Evolutionary conservation across 257 asterid species (phyloP).

Genomic region (Anisodus acutangulus): DNA sequence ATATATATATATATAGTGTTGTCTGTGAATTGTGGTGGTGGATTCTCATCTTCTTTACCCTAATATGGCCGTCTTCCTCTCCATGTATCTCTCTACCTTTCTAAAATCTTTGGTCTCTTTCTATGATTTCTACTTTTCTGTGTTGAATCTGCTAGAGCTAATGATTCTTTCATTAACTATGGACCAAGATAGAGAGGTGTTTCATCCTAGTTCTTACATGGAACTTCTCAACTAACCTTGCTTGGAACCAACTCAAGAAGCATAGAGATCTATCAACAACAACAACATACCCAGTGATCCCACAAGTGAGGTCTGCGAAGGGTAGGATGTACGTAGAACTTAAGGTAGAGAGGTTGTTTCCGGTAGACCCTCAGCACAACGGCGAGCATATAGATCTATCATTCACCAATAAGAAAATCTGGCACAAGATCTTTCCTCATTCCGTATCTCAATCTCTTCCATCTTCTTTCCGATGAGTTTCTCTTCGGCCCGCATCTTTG

Average conservation of each 20-base stretch:
- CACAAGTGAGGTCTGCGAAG: too few relatives aligned
- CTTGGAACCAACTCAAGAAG: too few relatives aligned
- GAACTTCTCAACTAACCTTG: neutral
- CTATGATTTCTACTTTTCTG: neutral
- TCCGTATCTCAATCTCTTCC: neutral
- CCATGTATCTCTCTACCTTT: neutral
- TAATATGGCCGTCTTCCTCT: neutral
- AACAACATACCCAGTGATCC: too few relatives aligned
- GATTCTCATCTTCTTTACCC: neutral
- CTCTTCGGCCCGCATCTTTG: neutral
- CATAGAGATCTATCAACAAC: neutral
- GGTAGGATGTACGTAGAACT: too few relatives aligned
- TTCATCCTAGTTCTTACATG: neutral
- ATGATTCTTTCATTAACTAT: neutral
- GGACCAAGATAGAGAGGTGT: neutral
- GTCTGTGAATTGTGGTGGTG: neutral
- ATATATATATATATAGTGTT: neutral
- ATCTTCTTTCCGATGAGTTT: neutral
- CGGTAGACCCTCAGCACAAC: too few relatives aligned
- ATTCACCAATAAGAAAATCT: too few relatives aligned
- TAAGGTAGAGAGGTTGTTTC: too few relatives aligned
- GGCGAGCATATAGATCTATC: too few relatives aligned
- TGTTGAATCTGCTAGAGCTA: neutral
- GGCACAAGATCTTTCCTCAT: neutral
- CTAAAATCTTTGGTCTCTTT: neutral